Evolutionary conservation across 2,329 filamentous ascomycete genomes (phyloP).

Genomic region (Colletotrichum endophyticum): DNA sequence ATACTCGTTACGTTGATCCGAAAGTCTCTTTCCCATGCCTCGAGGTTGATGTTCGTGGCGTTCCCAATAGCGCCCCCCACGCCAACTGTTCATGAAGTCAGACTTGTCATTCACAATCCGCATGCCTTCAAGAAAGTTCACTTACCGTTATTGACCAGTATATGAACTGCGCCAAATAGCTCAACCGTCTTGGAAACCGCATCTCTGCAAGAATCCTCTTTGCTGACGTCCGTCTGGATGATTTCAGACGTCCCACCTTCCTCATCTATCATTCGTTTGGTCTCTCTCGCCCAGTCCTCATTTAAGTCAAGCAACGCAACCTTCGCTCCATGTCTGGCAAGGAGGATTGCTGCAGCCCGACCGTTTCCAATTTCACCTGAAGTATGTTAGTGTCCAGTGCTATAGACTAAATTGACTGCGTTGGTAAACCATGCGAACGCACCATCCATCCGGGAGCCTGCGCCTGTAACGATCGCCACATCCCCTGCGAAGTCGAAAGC

Average conservation of each 20-base stretch:
- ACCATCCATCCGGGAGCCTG: slow-evolving; percentile 29
- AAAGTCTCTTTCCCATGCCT: slow-evolving; percentile 33
- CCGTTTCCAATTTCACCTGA: slow-evolving; percentile 33
- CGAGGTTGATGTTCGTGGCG: slow-evolving; percentile 22
- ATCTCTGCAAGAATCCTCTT: slow-evolving; percentile 25
- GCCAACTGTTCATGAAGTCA: slow-evolving; percentile 26
- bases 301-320: slow-evolving; percentile 30
- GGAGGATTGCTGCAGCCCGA: slow-evolving; percentile 30
- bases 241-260: slow-evolving; percentile 29
- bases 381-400: neutral
- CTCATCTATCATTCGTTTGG: slow-evolving; percentile 31
- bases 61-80: neutral
- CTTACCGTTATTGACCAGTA: slow-evolving; percentile 32
- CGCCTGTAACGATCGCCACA: slow-evolving; percentile 36
- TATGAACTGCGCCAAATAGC: slow-evolving; percentile 27
- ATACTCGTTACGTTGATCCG: slow-evolving; percentile 67
- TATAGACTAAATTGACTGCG: neutral
- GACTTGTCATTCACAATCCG: neutral
- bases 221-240: slow-evolving; percentile 28
- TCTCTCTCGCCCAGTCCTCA: slow-evolving; percentile 28
- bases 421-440: neutral
- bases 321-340: slow-evolving; percentile 30
- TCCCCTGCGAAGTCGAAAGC: slow-evolving; percentile 30
- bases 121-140: neutral
- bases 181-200: slow-evolving; percentile 26